These are phyloP conservation scores for Capillidium rhysosporum DNA, from an alignment of 371 early-diverging fungal species.

Conservation along the genomic window DNA sequence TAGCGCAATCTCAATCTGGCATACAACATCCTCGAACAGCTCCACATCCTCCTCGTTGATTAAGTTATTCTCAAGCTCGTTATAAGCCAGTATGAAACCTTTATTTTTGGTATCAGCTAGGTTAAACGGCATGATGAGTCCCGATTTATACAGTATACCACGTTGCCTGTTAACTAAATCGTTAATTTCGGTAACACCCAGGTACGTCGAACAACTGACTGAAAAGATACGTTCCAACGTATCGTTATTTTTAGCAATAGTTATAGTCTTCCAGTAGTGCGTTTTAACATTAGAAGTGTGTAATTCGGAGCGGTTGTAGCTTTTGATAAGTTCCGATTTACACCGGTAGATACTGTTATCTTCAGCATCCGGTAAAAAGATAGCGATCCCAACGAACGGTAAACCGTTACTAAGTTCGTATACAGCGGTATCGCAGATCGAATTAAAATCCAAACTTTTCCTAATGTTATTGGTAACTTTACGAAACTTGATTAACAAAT, in stretches of 20 bases:
- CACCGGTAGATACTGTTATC: neutral
- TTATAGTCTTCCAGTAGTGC: conserved; percentile 7
- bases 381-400: neutral
- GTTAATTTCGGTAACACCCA: neutral
- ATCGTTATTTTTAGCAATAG: neutral
- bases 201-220: neutral
- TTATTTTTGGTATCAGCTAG: too few species aligned
- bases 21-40: conserved; percentile 4
- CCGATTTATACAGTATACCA: neutral
- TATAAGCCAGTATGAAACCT: conserved; percentile 1
- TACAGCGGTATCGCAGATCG: conserved; percentile 7
- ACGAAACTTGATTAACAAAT: conserved; percentile 5
- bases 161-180: neutral
- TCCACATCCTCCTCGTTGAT: neutral
- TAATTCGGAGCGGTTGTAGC: neutral
- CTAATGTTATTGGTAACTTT: conserved; percentile 5
- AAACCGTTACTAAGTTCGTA: neutral
- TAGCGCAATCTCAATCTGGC: conserved; percentile 10
- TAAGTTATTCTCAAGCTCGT: neutral
- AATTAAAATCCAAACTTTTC: neutral
- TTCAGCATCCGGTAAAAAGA: neutral
- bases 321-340: neutral
- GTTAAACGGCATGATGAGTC: neutral
- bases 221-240: neutral
- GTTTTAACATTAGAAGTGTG: neutral